Conservation (phyloP, 2,329 filamentous ascomycete species). For the Biscogniauxia mediterranea region DNA sequence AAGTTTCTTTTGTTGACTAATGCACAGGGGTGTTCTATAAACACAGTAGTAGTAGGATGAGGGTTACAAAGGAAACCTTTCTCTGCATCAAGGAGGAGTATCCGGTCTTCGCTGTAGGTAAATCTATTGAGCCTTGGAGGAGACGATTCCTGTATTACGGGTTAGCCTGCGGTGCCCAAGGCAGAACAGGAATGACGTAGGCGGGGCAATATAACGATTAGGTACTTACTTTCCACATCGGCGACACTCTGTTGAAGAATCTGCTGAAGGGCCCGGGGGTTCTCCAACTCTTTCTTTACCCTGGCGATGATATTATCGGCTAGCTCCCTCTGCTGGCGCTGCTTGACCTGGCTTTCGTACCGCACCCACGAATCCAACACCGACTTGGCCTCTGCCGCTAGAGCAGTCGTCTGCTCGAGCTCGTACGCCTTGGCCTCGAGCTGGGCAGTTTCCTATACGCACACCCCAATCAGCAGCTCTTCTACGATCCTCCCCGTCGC, state of each 20-base stretch:
- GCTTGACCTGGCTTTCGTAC: constrained; percentile 98
- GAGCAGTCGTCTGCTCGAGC: constrained; percentile 92
- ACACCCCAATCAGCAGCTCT: constrained; percentile 15
- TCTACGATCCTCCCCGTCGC: background rate
- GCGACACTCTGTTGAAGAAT: constrained; percentile 95
- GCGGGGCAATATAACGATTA: background rate
- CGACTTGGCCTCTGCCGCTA: constrained; percentile 88
- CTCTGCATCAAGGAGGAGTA: constrained; percentile 29
- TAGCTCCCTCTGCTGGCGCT: constrained; percentile 95
- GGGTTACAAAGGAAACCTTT: constrained; percentile 52
- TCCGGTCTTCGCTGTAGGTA: constrained; percentile 29
- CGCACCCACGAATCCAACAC: constrained; percentile 98
- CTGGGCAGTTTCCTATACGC: constrained; percentile 81
- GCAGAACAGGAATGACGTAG: background rate
- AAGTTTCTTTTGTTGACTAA: constrained; percentile 50
- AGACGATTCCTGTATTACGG: constrained; percentile 53
- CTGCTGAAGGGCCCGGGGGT: constrained; percentile 94
- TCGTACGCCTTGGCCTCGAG: constrained; percentile 96
- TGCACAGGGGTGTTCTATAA: constrained; percentile 58
- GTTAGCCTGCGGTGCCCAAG: constrained; percentile 33
- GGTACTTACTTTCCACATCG: constrained; percentile 83
- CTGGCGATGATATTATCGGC: constrained; percentile 91
- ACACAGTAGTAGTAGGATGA: constrained; percentile 41
- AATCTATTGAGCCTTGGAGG: constrained; percentile 63
- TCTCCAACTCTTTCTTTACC: constrained; percentile 98